phyloP scores from a whole-genome alignment of 352 stramenopile genomes.

The Phytophthora pisi region DNA sequence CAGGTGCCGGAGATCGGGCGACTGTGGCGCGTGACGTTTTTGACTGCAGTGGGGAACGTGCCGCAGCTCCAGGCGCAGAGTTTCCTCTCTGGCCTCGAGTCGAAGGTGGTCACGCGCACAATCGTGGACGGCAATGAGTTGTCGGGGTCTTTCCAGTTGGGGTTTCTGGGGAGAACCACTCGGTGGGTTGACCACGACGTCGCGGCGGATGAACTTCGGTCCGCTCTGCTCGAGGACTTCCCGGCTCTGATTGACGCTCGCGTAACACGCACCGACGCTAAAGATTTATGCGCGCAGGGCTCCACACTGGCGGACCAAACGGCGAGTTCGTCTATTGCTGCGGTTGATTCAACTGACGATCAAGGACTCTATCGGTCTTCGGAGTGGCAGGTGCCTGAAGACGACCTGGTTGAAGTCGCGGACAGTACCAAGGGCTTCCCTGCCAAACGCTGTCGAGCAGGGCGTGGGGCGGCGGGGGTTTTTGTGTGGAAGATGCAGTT shows the following conservation, averaged over 20 bases:
- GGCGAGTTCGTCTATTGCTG: constrained; percentile 40
- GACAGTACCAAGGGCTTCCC: constrained; percentile 58
- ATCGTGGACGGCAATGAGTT: constrained; percentile 87
- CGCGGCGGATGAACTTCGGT: constrained; percentile 61
- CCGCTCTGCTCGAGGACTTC: constrained; percentile 50
- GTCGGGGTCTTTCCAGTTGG: constrained; percentile 84
- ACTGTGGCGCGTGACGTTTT: constrained; percentile 92
- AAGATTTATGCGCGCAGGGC: constrained; percentile 55
- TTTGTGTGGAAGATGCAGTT: constrained; percentile 93
- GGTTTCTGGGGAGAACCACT: constrained; percentile 70
- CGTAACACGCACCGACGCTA: constrained; percentile 77
- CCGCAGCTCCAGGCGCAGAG: constrained; percentile 73
- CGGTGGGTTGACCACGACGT: constrained; percentile 71
- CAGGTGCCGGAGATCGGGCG: constrained; percentile 72
- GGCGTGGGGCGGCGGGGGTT: constrained; percentile 75
- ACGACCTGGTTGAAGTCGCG: constrained; percentile 35
- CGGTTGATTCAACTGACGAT: constrained; percentile 27
- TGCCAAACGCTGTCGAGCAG: constrained; percentile 85
- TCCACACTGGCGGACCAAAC: constrained; percentile 64
- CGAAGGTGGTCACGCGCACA: constrained; percentile 74
- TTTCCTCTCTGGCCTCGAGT: constrained; percentile 75
- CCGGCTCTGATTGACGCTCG: constrained; percentile 63
- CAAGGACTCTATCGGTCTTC: constrained; percentile 43
- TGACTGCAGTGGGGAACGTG: constrained; percentile 83
- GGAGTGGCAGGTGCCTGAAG: constrained; percentile 63